phyloP scores from a whole-genome alignment of 2,329 filamentous ascomycete genomes.

The Neonectria punicea region DNA sequence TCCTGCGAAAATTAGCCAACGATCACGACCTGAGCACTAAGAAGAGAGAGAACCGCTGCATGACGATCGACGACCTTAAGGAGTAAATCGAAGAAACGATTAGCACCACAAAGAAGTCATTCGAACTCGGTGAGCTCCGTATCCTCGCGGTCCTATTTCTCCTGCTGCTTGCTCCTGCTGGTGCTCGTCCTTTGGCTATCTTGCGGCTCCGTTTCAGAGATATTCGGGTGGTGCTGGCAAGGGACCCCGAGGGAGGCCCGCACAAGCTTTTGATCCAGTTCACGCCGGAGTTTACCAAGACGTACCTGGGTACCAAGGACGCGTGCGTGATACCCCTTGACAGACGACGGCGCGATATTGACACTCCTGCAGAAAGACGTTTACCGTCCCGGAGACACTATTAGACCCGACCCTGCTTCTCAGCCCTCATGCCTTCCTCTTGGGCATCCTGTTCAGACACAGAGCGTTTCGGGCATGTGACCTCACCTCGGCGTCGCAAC shows the following conservation, averaged over 20 bases:
- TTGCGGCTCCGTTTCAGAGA: slow-evolving; percentile 33
- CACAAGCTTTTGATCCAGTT: slow-evolving; percentile 30
- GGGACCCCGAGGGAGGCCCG: slow-evolving; percentile 27
- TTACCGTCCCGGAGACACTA: slow-evolving; percentile 49
- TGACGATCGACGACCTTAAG: slow-evolving; percentile 40
- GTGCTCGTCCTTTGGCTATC: slow-evolving; percentile 26
- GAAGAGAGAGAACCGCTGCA: slow-evolving; percentile 30
- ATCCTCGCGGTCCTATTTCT: slow-evolving; percentile 37
- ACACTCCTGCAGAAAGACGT: slow-evolving; percentile 43
- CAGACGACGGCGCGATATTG: not conserved
- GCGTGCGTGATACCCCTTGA: slow-evolving; percentile 25
- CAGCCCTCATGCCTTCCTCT: slow-evolving; percentile 48
- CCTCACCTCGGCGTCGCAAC: slow-evolving; percentile 31
- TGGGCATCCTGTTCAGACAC: slow-evolving; percentile 44
- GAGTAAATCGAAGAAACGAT: slow-evolving; percentile 40
- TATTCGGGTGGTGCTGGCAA: slow-evolving; percentile 23
- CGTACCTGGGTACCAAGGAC: slow-evolving; percentile 35
- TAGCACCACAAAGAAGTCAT: slow-evolving; percentile 41
- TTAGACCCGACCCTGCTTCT: slow-evolving; percentile 49
- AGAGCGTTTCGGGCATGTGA: slow-evolving; percentile 35
- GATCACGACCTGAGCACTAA: slow-evolving; percentile 31
- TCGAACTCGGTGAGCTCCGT: slow-evolving; percentile 35
- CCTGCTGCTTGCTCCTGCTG: slow-evolving; percentile 9
- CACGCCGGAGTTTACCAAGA: slow-evolving; percentile 37
- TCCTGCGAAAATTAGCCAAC: slow-evolving; percentile 37